Percentiles rank a stretch among this genome's conserved stretches.
These are phyloP conservation scores for Xylariaceae sp. DNA, from an alignment of 2,329 filamentous ascomycete species.

Conservation along the genomic window DNA sequence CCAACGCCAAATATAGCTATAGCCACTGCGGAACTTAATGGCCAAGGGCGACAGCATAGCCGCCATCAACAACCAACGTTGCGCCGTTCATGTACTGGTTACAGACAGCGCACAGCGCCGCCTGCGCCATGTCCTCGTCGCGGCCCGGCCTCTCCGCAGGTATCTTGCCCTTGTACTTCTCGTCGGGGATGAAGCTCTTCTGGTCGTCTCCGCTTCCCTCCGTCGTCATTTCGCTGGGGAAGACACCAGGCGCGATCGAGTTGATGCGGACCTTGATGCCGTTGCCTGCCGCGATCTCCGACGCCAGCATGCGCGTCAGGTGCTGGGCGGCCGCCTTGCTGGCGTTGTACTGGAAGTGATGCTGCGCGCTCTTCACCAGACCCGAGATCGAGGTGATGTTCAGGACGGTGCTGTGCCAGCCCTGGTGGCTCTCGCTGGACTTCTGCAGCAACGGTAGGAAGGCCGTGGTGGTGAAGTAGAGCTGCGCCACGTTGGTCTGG, in stretches of 20 bases:
- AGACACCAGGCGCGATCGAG: slow-evolving; percentile 66
- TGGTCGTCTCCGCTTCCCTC: slow-evolving; percentile 40
- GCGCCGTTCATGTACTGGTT: slow-evolving; percentile 43
- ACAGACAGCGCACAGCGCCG: slow-evolving; percentile 49
- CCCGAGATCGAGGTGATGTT: slow-evolving; percentile 66
- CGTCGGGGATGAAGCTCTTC: slow-evolving; percentile 54
- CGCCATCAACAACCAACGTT: slow-evolving; percentile 40
- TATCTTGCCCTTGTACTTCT: slow-evolving; percentile 54
- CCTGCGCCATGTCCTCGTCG: slow-evolving; percentile 64
- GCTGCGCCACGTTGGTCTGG: slow-evolving; percentile 67
- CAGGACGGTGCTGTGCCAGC: slow-evolving; percentile 56
- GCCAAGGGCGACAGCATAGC: slow-evolving; percentile 37
- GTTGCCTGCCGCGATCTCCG: slow-evolving; percentile 52
- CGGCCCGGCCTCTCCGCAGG: slow-evolving; percentile 63
- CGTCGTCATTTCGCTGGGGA: slow-evolving; percentile 68
- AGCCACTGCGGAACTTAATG: too few species aligned
- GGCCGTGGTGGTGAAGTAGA: slow-evolving; percentile 60
- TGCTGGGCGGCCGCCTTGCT: slow-evolving; percentile 62
- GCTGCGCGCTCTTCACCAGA: slow-evolving; percentile 55
- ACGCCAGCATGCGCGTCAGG: slow-evolving; percentile 57
- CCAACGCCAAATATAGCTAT: too few species aligned
- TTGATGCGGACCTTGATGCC: slow-evolving; percentile 63
- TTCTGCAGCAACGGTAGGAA: slow-evolving; percentile 58
- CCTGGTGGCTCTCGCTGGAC: slow-evolving; percentile 35
- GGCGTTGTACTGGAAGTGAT: slow-evolving; percentile 61